These are phyloP conservation scores for Kodamaea leandrae DNA, from an alignment of 805 yeast species.

Conservation along the genomic window DNA sequence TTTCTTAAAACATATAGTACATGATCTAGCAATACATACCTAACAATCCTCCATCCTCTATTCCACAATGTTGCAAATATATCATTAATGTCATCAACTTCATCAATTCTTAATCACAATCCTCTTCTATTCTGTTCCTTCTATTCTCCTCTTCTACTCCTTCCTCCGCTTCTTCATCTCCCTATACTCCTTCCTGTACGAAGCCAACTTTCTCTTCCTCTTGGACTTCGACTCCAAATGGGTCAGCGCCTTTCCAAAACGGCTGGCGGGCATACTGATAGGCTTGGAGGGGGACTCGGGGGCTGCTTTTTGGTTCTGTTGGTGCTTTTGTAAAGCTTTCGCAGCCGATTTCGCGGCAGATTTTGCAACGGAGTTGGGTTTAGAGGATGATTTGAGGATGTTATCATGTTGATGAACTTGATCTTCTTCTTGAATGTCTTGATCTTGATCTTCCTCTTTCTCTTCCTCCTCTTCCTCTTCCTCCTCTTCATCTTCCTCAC, in stretches of 20 bases:
- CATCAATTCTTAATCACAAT: neutral
- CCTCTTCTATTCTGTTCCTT: neutral
- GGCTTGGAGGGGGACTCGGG: neutral
- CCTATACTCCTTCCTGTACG: neutral
- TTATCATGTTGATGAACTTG: too few species aligned
- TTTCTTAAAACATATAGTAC: too few species aligned
- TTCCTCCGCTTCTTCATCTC: neutral
- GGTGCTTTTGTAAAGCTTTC: too few species aligned
- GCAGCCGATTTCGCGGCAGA: too few species aligned
- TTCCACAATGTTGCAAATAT: too few species aligned
- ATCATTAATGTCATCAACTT: too few species aligned
- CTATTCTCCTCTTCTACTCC: neutral
- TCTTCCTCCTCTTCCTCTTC: conserved; percentile 20
- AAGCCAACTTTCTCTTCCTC: conserved; percentile 1
- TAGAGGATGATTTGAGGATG: too few species aligned
- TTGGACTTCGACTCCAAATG: neutral
- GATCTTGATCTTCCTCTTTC: neutral
- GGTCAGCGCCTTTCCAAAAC: conserved; percentile 1
- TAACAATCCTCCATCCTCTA: too few species aligned
- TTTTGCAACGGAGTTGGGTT: too few species aligned
- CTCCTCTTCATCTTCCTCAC: conserved; percentile 14
- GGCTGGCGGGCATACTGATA: conserved; percentile 1
- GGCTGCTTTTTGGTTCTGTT: too few species aligned
- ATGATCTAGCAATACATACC: too few species aligned
- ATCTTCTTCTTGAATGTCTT: neutral